These are phyloP conservation scores for Trypethelium eluteriae DNA, from an alignment of 495 filamentous ascomycete species.

Conservation along the genomic window DNA sequence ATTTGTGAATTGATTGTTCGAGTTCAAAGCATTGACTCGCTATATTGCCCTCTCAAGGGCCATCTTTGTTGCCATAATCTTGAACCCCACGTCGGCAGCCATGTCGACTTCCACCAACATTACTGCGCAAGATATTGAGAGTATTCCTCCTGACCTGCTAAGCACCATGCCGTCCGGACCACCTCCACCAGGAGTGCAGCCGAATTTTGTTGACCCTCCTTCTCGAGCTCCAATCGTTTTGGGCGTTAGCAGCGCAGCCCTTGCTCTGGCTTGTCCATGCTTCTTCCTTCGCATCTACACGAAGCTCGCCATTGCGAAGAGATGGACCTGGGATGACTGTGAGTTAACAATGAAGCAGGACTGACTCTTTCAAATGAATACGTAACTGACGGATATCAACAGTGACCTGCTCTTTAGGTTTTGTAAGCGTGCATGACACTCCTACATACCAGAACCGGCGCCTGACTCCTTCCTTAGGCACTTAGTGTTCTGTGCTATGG, in stretches of 20 bases:
- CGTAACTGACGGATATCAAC: background rate
- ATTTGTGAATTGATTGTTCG: too few species aligned
- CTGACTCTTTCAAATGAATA: too few species aligned
- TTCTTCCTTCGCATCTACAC: constrained; percentile 24
- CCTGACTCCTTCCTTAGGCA: background rate
- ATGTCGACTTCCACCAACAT: background rate
- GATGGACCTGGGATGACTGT: constrained; percentile 24
- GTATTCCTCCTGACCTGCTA: constrained; percentile 16
- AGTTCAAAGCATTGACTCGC: too few species aligned
- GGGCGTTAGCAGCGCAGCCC: constrained; percentile 15
- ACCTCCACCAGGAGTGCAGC: constrained; percentile 17
- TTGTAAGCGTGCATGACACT: background rate
- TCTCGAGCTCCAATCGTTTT: constrained; percentile 20
- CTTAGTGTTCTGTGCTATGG: background rate
- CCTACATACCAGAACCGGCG: background rate
- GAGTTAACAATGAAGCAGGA: constrained; percentile 1
- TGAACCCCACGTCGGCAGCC: background rate
- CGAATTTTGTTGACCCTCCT: constrained; percentile 21
- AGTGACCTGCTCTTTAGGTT: background rate
- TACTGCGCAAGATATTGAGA: constrained; percentile 12
- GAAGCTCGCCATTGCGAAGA: constrained; percentile 17
- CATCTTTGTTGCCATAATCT: background rate
- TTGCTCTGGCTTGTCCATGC: constrained; percentile 18
- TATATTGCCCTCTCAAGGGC: too few species aligned
- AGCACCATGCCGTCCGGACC: constrained; percentile 17